Evolutionary conservation across 108 stramenopile species (phyloP), one percentile per base, ranked within the genome.

Genomic region (Fragilaria radians): DNA sequence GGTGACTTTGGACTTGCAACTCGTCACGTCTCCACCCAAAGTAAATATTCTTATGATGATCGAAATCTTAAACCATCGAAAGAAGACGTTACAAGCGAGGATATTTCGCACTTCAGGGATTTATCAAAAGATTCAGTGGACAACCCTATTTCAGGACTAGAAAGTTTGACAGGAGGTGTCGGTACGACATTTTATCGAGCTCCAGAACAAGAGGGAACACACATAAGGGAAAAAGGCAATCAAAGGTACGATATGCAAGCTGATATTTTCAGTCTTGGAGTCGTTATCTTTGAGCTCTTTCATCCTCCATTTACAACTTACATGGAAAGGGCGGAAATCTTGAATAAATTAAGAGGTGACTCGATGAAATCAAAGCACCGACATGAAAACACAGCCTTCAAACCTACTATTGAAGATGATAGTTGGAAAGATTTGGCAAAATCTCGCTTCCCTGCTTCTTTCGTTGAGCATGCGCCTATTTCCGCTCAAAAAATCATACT

Each of bases 1-100:
- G 90, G 90, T 0, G 90, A 91, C 58, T 91, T 91, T 54, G 90
- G 90, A 4, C 63, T 82, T 4, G 81, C 81, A 23, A 86, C 81
- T 1, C 48, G 51, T 51, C 76, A 61, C 52, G 65, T 17, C 1
- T 47, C 54, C 27, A 42, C 61, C 46, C 59, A 58, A 52, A 24
- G 61, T 36, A 29, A 61, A 4, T 46, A 54, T n/a, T 19, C 59
- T 1, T 53, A 72, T 23, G 50, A 62, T 32, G 19, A 51, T 23
- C 63, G 59, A 51, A 61, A 63, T 25, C 61, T 64, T 18, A 79
- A 88, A 50, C 54, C 62, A 22, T 54, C 73, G 28, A 47, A 67
- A 5, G 51, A 82, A 7, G 75, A 88, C 36, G 74, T 73, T 17
- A 79, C 74, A 0, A 81, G 82, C 48, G 78, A 76, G 33, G 71